Base-by-base conservation (phyloP, 2,329 filamentous ascomycete genomes). In the Huntiella savannae region DNA sequence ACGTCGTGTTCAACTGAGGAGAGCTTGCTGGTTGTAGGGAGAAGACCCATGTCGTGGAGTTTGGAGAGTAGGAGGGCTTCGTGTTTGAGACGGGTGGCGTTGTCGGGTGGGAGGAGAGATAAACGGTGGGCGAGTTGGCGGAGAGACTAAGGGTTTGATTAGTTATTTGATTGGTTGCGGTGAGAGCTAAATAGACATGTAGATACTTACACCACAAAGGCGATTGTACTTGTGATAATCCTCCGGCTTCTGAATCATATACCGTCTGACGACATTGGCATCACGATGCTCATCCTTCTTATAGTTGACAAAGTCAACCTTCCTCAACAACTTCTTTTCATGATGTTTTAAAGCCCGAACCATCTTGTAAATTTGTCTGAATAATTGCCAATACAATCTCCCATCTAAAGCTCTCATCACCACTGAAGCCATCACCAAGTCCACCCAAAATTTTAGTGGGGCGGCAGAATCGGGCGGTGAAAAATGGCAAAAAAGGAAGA, bases 261-360 rank as follows among this genome's bases (percentile, higher is more conserved):
- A 98, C 52, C 87, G 79, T 48, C 85, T 76, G 51, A 82, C 73
- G 50, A 96, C 75, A 52, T 66, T 64, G 52, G 84, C 76, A 63
- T 88, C 83, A 60, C 88, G 80, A 66, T 98, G 91, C 55, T 76
- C 71, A 66, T 96, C 87, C 58, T 78, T 78, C 64, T 91, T 91
- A 71, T 88, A 94, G 58, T 81, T 91, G 60, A 87, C 79, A 65
- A 98, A 93, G 66, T 98, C 87, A 63, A 91, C 86, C 63, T 74
- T 75, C 60, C 88, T 88, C 56, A 96, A 75, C 59, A 96, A 81
- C 72, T 91, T 92, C 61, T 91, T 77, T 77, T 98, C 91, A 65
- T 95, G 88, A 65, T 93, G 76, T 66, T 95, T 96, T 59, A 98
- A 77, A 69, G 93, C 86, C 56, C 91, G 81, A 55, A 93, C 85